Evolutionary conservation across 768 basidiomycete species (phyloP), one percentile per base, ranked within the genome.

Genomic region (Solioccasus polychromus): DNA sequence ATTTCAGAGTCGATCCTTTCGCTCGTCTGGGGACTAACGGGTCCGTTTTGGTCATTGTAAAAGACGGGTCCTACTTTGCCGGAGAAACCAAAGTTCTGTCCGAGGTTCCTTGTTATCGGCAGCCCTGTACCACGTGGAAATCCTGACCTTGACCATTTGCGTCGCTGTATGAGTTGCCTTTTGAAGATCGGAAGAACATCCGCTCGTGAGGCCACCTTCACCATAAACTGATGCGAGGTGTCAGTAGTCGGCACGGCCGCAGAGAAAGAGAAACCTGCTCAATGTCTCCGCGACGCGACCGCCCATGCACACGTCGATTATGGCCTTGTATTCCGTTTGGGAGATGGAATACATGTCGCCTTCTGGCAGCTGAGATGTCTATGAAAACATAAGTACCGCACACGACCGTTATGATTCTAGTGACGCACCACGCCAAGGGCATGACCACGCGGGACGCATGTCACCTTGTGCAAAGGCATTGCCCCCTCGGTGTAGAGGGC

Each of bases 401-500:
- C 20, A 37, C 29, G 9, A 25, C 20, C 30, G 20, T 30, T 17
- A 24, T 15, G 12, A 4, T 30, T 25, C 28, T 9, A 20, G 34
- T 9, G 25, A 78, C 84, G 53, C 71, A 92, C 89, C 54, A 88
- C 71, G 45, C 94, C 93, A 35, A 98, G 76, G 18, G 93, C 88
- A 61, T 95, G 88, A 22, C 96, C 96, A 57, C 96, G 88, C 31
- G 95, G 95, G 42, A 99, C 80, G 63, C 95, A 96, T 20, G 95
- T 98, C 26, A 98, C 95, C 71, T 96, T 96, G 68, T 98, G 94
- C 51, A 99, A 69, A 32, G 96, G 96, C 80, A 93, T 92, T 34
- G 94, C 92, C 39, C 94, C 95, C 51, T 89, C 80, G 1, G 96
- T 98, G 64, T 92, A 92, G 38, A 98, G 71, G 6, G 95, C 93